Conservation (phyloP, 495 filamentous ascomycete species). For the Penicillium manginii region DNA sequence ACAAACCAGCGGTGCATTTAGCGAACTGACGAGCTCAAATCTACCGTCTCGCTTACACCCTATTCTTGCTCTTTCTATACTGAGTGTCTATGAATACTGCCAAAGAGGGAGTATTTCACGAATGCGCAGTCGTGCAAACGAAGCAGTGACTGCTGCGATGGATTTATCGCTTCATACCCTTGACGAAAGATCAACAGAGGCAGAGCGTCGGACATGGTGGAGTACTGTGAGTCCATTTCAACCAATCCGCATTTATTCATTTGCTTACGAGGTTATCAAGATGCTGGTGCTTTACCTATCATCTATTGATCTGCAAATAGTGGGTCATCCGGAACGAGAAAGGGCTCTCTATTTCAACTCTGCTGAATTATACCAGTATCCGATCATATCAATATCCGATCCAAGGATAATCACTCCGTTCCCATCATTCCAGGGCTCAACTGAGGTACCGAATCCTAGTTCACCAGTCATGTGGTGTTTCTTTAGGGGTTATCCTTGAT, state of each 20-base stretch:
- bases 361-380: constrained; percentile 31
- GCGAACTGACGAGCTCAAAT: background rate
- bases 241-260: too few species aligned
- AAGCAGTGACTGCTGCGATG: constrained; percentile 50
- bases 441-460: background rate
- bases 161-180: constrained; percentile 43
- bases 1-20: background rate
- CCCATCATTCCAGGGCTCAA: constrained; percentile 30
- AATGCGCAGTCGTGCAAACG: constrained; percentile 51
- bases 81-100: constrained; percentile 55
- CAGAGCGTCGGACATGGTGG: constrained; percentile 53
- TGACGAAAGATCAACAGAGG: constrained; percentile 39
- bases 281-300: too few species aligned
- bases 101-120: constrained; percentile 55
- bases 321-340: too few species aligned
- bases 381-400: constrained; percentile 45
- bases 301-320: too few species aligned
- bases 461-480: too few species aligned
- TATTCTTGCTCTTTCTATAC: constrained; percentile 44
- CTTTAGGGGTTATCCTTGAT: too few species aligned
- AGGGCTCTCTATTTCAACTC: background rate
- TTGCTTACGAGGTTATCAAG: too few species aligned
- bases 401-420: constrained; percentile 49
- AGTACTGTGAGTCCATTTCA: constrained; percentile 48
- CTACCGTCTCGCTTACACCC: background rate